Evolutionary conservation across 164 flowering plant species (phyloP).

Genomic region (Litsea cubeba): DNA sequence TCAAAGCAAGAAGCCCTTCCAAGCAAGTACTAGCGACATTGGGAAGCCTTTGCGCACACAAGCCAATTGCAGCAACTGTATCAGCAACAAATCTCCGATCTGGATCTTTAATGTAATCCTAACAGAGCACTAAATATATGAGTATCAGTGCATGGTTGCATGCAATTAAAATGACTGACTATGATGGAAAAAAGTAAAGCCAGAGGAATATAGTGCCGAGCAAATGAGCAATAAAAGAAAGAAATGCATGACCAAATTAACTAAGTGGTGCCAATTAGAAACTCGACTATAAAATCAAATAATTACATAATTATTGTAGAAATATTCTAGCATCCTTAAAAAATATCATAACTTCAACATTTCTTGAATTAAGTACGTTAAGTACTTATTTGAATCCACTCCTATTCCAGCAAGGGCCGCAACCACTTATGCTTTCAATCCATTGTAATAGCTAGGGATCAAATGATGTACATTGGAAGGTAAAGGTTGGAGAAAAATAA

Average conservation of each 20-base stretch:
- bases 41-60: constrained; percentile 78
- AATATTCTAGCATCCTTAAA: background rate
- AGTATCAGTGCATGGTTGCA: constrained; percentile 23
- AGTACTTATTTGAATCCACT: background rate
- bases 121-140: constrained; percentile 40
- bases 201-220: background rate
- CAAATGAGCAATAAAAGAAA: background rate
- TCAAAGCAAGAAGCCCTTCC: constrained; percentile 68
- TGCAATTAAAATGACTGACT: background rate
- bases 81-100: constrained; percentile 93
- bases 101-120: constrained; percentile 96
- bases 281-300: background rate
- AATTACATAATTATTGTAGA: background rate
- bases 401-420: background rate
- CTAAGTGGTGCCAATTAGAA: background rate
- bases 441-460: background rate
- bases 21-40: constrained; percentile 59
- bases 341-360: background rate
- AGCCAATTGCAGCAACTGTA: constrained; percentile 88
- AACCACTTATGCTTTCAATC: background rate
- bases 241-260: background rate
- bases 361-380: background rate
- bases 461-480: too few relatives aligned
- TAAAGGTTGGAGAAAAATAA: too few relatives aligned
- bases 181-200: background rate